Percentiles rank a stretch among this genome's conserved stretches.
These are phyloP conservation scores for Boletus fagicola DNA, from an alignment of 768 basidiomycete genomes.

Conservation along the genomic window DNA sequence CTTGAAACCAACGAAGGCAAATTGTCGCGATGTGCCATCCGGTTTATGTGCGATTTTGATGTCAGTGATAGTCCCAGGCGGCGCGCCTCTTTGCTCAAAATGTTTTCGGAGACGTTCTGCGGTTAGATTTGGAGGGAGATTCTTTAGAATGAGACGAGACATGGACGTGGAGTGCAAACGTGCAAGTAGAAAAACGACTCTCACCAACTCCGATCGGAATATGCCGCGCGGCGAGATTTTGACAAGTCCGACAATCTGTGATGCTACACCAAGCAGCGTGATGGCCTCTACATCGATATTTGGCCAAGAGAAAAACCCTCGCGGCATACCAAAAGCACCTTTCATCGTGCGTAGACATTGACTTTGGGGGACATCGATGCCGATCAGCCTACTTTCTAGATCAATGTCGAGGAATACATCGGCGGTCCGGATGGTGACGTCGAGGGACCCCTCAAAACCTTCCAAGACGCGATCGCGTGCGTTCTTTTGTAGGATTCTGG, in stretches of 20 bases:
- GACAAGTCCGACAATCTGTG: background rate
- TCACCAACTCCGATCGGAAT: slow-evolving; percentile 27
- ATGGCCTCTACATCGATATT: slow-evolving; percentile 33
- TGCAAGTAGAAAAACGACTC: background rate
- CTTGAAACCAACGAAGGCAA: slow-evolving; percentile 93
- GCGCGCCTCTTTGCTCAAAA: slow-evolving; percentile 60
- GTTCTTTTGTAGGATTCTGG: slow-evolving; percentile 29
- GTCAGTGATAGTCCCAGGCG: slow-evolving; percentile 78
- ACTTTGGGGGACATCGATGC: background rate
- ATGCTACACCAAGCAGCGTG: background rate
- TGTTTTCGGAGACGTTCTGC: slow-evolving; percentile 62
- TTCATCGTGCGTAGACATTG: slow-evolving; percentile 71
- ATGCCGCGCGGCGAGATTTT: slow-evolving; percentile 9
- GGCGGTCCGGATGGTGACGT: slow-evolving; percentile 75
- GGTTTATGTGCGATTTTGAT: slow-evolving; percentile 72
- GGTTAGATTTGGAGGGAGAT: slow-evolving; percentile 69
- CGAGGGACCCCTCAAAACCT: slow-evolving; percentile 71
- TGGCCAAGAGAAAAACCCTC: slow-evolving; percentile 64
- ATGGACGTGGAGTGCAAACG: slow-evolving; percentile 35
- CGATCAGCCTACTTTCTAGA: slow-evolving; percentile 42
- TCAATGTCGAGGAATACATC: slow-evolving; percentile 84
- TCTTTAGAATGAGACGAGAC: slow-evolving; percentile 85
- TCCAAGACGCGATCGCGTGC: slow-evolving; percentile 94
- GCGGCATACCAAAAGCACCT: slow-evolving; percentile 93
- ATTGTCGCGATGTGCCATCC: slow-evolving; percentile 79